phyloP scores from a whole-genome alignment of 495 filamentous ascomycete genomes.

The Margaritispora aquatica region DNA sequence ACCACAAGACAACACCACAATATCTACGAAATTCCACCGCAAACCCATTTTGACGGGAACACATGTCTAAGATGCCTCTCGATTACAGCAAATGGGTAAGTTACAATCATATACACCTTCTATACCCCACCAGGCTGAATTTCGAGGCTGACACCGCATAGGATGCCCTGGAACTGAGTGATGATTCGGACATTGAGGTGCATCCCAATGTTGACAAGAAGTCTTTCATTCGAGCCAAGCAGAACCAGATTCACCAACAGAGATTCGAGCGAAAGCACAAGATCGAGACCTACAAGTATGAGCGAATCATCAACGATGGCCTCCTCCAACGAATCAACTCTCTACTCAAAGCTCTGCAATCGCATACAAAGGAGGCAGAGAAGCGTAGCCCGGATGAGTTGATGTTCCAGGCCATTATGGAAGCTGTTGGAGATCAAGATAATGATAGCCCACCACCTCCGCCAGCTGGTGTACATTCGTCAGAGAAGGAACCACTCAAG shows the following conservation, averaged over 20 bases:
- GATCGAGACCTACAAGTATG: slow-evolving; percentile 88
- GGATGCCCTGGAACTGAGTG: slow-evolving; percentile 91
- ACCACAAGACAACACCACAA: background rate
- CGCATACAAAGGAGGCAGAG: slow-evolving; percentile 60
- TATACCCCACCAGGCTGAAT: slow-evolving; percentile 15
- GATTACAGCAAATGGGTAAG: slow-evolving; percentile 92
- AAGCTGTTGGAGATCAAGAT: slow-evolving; percentile 58
- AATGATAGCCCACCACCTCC: slow-evolving; percentile 71
- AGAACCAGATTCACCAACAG: slow-evolving; percentile 91
- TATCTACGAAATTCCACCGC: no score
- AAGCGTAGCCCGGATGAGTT: slow-evolving; percentile 63
- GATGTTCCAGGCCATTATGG: slow-evolving; percentile 82
- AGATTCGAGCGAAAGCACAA: slow-evolving; percentile 75
- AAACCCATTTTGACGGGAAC: background rate
- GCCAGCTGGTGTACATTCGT: slow-evolving; percentile 66
- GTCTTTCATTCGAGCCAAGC: slow-evolving; percentile 97
- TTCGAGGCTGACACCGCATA: slow-evolving; percentile 25
- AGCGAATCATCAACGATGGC: slow-evolving; percentile 88
- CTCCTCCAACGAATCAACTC: slow-evolving; percentile 75
- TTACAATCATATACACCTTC: background rate
- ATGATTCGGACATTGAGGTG: slow-evolving; percentile 97
- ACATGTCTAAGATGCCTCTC: slow-evolving; percentile 61
- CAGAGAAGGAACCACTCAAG: slow-evolving; percentile 68
- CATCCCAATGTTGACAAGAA: slow-evolving; percentile 98
- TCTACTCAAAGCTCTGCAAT: slow-evolving; percentile 63